Evolutionary conservation across 164 flowering plant species (phyloP).

Genomic region (Umbellularia californica): DNA sequence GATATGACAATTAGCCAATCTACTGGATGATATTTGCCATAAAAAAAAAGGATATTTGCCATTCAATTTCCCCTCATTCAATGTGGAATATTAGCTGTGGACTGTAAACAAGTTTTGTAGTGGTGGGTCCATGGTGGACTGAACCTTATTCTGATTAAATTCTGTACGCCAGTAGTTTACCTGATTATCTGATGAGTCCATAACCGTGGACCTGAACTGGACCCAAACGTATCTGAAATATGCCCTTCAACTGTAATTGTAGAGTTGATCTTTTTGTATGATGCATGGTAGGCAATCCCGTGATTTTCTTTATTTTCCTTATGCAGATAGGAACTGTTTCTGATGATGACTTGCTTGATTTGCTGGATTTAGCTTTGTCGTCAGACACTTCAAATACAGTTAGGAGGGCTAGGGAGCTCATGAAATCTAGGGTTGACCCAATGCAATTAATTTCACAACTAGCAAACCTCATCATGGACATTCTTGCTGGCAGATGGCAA

Average conservation of each 20-base stretch:
- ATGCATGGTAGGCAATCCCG: neutral
- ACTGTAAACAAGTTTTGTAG: too few relatives aligned
- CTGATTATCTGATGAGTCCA: too few relatives aligned
- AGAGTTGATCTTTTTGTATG: neutral
- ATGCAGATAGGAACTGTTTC: slow-evolving; percentile 82
- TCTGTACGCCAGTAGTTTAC: too few relatives aligned
- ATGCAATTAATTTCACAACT: slow-evolving; percentile 87
- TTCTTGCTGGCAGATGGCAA: slow-evolving; percentile 68
- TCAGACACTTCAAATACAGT: slow-evolving; percentile 87
- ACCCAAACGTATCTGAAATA: too few relatives aligned
- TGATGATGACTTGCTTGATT: slow-evolving; percentile 81
- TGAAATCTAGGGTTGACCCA: slow-evolving; percentile 88
- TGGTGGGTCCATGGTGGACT: too few relatives aligned
- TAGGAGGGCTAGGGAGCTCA: slow-evolving; percentile 80
- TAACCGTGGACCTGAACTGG: too few relatives aligned
- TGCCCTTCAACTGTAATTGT: too few relatives aligned
- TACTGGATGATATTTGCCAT: neutral
- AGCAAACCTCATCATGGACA: slow-evolving; percentile 92
- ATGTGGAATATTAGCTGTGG: neutral
- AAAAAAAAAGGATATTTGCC: neutral
- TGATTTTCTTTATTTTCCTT: slow-evolving; percentile 9
- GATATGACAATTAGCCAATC: neutral
- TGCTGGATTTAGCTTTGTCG: slow-evolving; percentile 85
- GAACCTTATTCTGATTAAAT: too few relatives aligned
- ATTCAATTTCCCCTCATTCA: neutral